Percentiles rank a stretch among this genome's conserved stretches.
phyloP scores from a whole-genome alignment of 148 eudicot genomes.

The Diospyros kaki region DNA sequence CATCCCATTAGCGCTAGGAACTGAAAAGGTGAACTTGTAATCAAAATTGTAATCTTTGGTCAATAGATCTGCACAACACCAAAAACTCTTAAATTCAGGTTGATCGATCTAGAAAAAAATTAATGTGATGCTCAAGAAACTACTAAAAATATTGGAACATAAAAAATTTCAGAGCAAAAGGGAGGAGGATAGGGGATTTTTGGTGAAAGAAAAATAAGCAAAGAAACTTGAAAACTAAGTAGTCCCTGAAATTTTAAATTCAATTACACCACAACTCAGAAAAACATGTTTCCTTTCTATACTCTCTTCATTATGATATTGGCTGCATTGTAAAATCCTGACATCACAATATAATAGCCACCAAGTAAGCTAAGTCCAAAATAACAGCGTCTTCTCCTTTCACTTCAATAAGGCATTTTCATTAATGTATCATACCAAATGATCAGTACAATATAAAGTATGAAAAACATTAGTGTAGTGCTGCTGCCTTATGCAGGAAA shows the following conservation, averaged over 20 bases:
- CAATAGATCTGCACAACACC: conserved; percentile 62
- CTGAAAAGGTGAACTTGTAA: conserved; percentile 62
- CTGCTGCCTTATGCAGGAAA: neutral
- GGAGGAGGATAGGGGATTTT: neutral
- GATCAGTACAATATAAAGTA: neutral
- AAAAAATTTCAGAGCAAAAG: neutral
- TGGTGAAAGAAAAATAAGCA: neutral
- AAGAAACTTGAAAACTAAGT: neutral
- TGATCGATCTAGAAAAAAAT: neutral
- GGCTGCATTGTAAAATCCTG: no score
- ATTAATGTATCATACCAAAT: neutral
- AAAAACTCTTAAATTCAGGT: neutral
- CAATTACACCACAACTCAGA: neutral
- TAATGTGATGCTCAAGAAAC: neutral
- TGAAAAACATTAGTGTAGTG: neutral
- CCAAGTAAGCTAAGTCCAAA: neutral
- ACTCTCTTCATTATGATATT: neutral
- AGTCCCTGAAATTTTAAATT: neutral
- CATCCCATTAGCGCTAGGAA: conserved; percentile 76
- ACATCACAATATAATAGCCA: neutral
- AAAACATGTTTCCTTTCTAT: neutral
- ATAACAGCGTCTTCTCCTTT: neutral
- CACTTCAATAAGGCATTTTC: neutral
- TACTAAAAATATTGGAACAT: neutral
- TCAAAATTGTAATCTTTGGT: conserved; percentile 83